A percentile compares a stretch with the other conserved stretches of the same genome.
Evolutionary conservation across 371 early-diverging fungal genomes (phyloP).

Genomic region (Batkoa obscura): DNA sequence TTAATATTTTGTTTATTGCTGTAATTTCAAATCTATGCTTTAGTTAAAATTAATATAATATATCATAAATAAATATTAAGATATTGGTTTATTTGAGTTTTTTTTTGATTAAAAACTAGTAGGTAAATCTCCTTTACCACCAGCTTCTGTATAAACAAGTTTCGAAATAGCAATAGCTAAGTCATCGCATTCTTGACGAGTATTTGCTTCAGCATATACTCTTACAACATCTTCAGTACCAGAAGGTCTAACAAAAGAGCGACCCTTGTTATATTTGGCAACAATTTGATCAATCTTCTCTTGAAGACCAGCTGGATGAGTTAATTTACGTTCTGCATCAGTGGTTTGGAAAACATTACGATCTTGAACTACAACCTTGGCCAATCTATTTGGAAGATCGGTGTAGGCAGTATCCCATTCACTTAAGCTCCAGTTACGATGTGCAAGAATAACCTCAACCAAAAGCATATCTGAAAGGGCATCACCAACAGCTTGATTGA

Average conservation of each 20-base stretch:
- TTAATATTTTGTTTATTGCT: too few species aligned
- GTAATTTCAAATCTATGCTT: too few species aligned
- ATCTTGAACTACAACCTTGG: conserved; percentile 86
- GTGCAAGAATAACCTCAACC: conserved; percentile 81
- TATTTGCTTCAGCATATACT: conserved; percentile 95
- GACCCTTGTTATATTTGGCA: conserved; percentile 57
- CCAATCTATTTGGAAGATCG: conserved; percentile 82
- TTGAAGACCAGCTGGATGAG: conserved; percentile 80
- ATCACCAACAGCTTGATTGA: conserved; percentile 98
- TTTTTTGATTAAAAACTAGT: conserved; percentile 13
- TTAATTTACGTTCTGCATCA: conserved; percentile 86
- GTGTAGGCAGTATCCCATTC: conserved; percentile 89
- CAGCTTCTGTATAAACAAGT: conserved; percentile 76
- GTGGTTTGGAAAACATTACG: conserved; percentile 80
- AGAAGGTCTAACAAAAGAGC: conserved; percentile 95
- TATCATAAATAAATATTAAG: too few species aligned
- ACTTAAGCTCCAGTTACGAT: conserved; percentile 53
- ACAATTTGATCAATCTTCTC: conserved; percentile 65
- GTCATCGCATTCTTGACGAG: conserved; percentile 61
- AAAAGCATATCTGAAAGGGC: conserved; percentile 94
- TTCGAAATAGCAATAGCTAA: conserved; percentile 59
- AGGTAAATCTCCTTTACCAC: conserved; percentile 80
- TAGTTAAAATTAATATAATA: too few species aligned
- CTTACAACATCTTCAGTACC: conserved; percentile 99
- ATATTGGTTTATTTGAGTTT: too few species aligned